These are phyloP conservation scores for Trifolium pratense DNA, from an alignment of 306 rosid species.

Conservation along the genomic window DNA sequence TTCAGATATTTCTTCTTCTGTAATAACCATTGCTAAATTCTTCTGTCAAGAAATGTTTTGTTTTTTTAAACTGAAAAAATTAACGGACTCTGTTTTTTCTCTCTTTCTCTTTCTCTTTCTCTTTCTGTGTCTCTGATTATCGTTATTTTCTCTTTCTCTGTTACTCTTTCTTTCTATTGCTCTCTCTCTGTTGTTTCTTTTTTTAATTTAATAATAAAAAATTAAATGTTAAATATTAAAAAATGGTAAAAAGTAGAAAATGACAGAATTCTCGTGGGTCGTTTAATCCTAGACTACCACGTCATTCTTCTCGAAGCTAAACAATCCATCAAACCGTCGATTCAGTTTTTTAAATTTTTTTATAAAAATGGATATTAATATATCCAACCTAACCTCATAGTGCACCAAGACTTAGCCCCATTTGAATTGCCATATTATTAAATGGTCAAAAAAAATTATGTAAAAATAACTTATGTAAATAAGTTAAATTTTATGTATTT, in stretches of 20 bases:
- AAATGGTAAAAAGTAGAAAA: conserved; percentile 5
- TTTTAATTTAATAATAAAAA: background rate
- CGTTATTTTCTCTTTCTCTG: conserved; percentile 44
- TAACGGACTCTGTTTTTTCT: conserved; percentile 43
- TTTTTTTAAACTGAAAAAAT: conserved; percentile 45
- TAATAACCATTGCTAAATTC: no score
- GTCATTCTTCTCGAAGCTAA: background rate
- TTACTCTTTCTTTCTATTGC: conserved; percentile 16
- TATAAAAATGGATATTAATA: no score
- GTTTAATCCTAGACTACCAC: conserved; percentile 6
- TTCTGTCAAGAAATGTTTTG: no score
- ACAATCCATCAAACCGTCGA: background rate
- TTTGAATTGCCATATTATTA: no score
- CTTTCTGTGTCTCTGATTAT: conserved; percentile 39
- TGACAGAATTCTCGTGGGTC: conserved; percentile 13
- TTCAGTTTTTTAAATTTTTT: background rate
- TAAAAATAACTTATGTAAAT: no score
- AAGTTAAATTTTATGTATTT: no score
- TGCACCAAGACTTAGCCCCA: no score
- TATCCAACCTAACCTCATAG: no score
- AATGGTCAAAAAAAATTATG: no score
- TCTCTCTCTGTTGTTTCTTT: conserved; percentile 37
- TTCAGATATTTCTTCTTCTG: no score
- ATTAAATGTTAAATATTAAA: background rate
- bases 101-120: conserved; percentile 29